Evolutionary conservation across 345 rosid species (phyloP).

Genomic region (Aethionema arabicum): DNA sequence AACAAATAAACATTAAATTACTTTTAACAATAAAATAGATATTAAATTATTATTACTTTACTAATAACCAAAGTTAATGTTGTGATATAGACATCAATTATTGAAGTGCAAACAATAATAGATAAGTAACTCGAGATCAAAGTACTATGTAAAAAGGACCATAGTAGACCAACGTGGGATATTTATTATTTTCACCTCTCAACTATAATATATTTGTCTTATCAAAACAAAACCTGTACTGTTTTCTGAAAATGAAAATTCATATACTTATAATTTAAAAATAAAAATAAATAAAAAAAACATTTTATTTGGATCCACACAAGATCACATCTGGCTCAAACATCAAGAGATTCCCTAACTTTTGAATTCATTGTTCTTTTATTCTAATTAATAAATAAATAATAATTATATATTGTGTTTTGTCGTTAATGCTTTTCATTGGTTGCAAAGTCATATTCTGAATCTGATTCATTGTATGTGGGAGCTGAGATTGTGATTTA

Average conservation of each 20-base stretch:
- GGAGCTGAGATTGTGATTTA: slow-evolving; percentile 32
- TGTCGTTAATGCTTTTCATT: slow-evolving; percentile 35
- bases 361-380: slow-evolving; percentile 13
- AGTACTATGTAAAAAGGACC: slow-evolving; percentile 25
- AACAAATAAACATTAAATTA: slow-evolving; percentile 18
- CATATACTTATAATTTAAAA: background rate
- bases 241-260: slow-evolving; percentile 27
- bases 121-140: slow-evolving; percentile 29
- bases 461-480: slow-evolving; percentile 36
- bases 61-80: slow-evolving; percentile 20
- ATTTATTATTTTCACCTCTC: slow-evolving; percentile 6
- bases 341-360: slow-evolving; percentile 39
- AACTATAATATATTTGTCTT: too few species aligned
- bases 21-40: background rate
- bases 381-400: too few species aligned
- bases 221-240: slow-evolving; percentile 16
- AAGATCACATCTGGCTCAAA: slow-evolving; percentile 34
- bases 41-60: background rate
- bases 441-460: slow-evolving; percentile 29
- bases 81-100: slow-evolving; percentile 30
- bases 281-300: background rate
- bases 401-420: slow-evolving; percentile 3
- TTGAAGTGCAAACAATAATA: slow-evolving; percentile 25
- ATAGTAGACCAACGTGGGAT: slow-evolving; percentile 23
- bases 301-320: slow-evolving; percentile 36